phyloP scores from a whole-genome alignment of 208 protist genomes.

The Zelonia costaricensis region DNA sequence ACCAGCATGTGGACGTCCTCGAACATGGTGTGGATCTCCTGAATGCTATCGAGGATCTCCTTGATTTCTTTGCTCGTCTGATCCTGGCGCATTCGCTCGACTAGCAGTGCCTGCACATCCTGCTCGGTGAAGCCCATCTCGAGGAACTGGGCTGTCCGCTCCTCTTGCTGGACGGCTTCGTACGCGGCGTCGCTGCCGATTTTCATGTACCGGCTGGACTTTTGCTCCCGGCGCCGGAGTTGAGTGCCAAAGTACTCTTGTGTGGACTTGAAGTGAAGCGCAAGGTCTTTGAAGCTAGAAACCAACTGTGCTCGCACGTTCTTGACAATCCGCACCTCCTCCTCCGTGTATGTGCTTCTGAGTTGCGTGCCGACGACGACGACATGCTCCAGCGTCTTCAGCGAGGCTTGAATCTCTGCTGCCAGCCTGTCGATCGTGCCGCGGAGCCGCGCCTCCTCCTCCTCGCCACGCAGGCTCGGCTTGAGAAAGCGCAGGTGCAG shows the following conservation, averaged over 20 bases:
- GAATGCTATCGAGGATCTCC: constrained; percentile 78
- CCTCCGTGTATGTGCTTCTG: constrained; percentile 35
- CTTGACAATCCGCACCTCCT: constrained; percentile 49
- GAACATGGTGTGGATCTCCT: constrained; percentile 88
- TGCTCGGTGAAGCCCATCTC: constrained; percentile 76
- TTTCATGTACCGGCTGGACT: constrained; percentile 53
- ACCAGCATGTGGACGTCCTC: constrained; percentile 74
- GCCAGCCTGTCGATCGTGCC: constrained; percentile 41
- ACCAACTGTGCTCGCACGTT: constrained; percentile 59
- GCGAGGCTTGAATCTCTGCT: constrained; percentile 38
- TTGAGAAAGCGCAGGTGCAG: constrained; percentile 48
- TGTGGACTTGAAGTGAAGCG: constrained; percentile 44
- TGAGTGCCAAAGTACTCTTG: constrained; percentile 65
- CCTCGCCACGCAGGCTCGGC: constrained; percentile 54
- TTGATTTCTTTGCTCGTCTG: constrained; percentile 75
- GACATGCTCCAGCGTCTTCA: constrained; percentile 73
- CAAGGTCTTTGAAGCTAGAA: constrained; percentile 34
- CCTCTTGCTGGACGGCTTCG: constrained; percentile 55
- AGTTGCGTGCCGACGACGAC: constrained; percentile 49
- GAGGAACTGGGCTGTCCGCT: constrained; percentile 65
- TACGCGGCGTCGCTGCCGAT: constrained; percentile 61
- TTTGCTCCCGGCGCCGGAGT: constrained; percentile 52
- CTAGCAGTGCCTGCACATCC: constrained; percentile 77
- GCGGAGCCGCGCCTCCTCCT: constrained; percentile 42
- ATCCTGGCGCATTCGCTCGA: constrained; percentile 60